These are phyloP conservation scores for Eucalyptus sp. DNA, from an alignment of 345 rosid species.

Conservation along the genomic window DNA sequence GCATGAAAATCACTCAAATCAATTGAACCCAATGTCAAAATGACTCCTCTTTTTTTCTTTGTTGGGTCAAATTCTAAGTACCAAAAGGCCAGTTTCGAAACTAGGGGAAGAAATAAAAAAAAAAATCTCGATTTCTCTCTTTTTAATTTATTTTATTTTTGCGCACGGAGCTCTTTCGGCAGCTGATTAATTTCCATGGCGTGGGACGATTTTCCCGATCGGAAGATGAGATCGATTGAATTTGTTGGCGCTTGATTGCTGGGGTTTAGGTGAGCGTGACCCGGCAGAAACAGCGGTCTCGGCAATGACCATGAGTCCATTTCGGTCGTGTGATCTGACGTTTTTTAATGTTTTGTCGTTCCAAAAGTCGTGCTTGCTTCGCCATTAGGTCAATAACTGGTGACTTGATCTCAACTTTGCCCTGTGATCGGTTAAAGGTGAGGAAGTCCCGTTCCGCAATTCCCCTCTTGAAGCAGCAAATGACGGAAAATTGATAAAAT, in stretches of 20 bases:
- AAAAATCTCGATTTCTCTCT: not conserved
- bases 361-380: not conserved
- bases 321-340: not conserved
- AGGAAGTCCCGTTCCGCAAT: not conserved
- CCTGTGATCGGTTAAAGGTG: not conserved
- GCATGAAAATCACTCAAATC: not conserved
- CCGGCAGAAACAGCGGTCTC: not conserved
- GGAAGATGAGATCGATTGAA: not conserved
- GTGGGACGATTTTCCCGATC: too few species aligned
- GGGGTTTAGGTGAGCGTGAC: not conserved
- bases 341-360: not conserved
- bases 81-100: not conserved
- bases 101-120: not conserved
- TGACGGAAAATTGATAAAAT: not conserved
- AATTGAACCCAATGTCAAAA: not conserved
- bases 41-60: not conserved
- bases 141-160: not conserved
- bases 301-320: not conserved
- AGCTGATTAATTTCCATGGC: not conserved
- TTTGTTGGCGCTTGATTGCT: not conserved
- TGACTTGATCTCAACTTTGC: not conserved
- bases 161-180: not conserved
- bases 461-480: not conserved
- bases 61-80: not conserved
- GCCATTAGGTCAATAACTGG: not conserved